Evolutionary conservation across 192 early-diverging fungal genomes (phyloP), one percentile per base, ranked within the genome.

Genomic region (Umbelopsis sp.): DNA sequence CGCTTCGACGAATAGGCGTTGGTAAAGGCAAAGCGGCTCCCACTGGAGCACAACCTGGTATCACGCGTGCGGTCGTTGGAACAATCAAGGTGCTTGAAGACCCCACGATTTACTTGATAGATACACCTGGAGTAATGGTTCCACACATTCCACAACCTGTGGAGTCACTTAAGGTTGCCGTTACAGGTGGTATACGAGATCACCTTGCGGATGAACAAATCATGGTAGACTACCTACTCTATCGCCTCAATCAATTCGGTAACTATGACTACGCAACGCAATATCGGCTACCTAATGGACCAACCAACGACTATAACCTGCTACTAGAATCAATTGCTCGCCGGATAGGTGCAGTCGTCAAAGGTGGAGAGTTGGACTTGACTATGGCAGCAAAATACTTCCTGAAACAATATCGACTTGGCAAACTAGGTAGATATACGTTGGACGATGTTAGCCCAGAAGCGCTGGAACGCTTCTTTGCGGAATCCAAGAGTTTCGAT

Each of bases 61-160:
- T 97, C 36, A 99, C 97, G 11, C 72, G 90, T 11, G 80, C 93
- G 0, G 91, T 98, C 32, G 79, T 77, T 44, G 81, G 79, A 5
- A 85, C 85, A 0, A 84, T 90, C 68, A 95, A 92, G 68, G 95
- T 99, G 21, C 73, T 93, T 21, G 91, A 95, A n/a, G 83, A 91
- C 14, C 97, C 97, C n/a, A 80, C 89, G 2, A 88, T 99, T 1
- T 99, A 97, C 77, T 77, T 99, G 26, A 88, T 96, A 16, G 97
- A 98, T 69, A 98, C 96, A 7, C 96, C 96, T 0, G 93, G 93
- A 20, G 94, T 96, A 22, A 95, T 96, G 90, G 87, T 94, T 65
- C 96, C 96, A 14, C 86, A 95, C 66, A 91, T 96, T 67, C 73
- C 89, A 0, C 88, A 92, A 68, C 96, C 97, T 5, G 77, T 94